These are phyloP conservation scores for Eimeria acervulina DNA, from an alignment of 169 alveolate genomes.

Conservation along the genomic window DNA sequence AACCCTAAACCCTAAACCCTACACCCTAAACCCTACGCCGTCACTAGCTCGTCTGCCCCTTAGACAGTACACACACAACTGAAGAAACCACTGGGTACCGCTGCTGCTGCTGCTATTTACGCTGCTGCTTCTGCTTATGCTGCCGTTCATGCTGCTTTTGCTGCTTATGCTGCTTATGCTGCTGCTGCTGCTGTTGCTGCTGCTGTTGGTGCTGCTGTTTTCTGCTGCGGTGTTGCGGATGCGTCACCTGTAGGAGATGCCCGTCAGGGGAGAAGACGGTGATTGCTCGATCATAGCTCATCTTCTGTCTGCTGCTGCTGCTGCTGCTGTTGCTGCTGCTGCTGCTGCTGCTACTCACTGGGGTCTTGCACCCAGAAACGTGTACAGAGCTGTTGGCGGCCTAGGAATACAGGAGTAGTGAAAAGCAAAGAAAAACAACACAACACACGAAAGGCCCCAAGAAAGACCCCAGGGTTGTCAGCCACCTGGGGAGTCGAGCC, in stretches of 20 bases:
- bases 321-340: not conserved
- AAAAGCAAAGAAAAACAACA: not conserved
- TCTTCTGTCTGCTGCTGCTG: conserved; percentile 35
- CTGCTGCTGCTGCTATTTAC: no score
- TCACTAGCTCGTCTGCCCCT: not conserved
- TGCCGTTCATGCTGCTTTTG: no score
- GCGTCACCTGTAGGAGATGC: conserved; percentile 95
- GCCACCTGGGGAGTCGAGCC: not conserved
- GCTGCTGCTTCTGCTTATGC: not conserved
- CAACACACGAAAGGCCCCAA: not conserved
- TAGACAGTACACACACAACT: no score
- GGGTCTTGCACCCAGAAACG: no score
- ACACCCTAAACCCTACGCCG: not conserved
- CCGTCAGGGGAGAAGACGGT: conserved; percentile 99
- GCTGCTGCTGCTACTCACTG: not conserved
- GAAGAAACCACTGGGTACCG: no score
- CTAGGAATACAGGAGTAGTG: not conserved
- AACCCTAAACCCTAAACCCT: no score
- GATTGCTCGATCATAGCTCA: conserved; percentile 99
- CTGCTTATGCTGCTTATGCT: not conserved
- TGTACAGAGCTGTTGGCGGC: not conserved
- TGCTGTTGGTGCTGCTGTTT: not conserved
- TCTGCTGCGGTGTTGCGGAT: not conserved
- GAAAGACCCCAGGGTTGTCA: not conserved
- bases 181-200: not conserved